Evolutionary conservation across 1,284 basidiomycete species (phyloP).

Genomic region (Irpex sp.): DNA sequence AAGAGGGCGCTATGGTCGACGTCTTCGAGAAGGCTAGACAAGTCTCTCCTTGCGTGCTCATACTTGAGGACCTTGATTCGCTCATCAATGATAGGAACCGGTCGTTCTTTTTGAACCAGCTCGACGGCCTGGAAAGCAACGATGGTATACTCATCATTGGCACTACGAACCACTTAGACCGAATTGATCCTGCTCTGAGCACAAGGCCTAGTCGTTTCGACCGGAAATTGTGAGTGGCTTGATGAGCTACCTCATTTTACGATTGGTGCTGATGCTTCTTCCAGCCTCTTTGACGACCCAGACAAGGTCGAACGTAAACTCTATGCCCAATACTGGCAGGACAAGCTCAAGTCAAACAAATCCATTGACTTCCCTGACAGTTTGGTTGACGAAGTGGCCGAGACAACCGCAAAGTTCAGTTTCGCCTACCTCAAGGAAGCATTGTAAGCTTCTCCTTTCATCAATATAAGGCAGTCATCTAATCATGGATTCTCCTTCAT

Average conservation of each 20-base stretch:
- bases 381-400: conserved; percentile 57
- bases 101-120: conserved; percentile 83
- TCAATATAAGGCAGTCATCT: neutral
- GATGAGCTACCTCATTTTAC: neutral
- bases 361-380: conserved; percentile 62
- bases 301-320: conserved; percentile 55
- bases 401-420: conserved; percentile 62
- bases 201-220: conserved; percentile 80
- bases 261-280: neutral
- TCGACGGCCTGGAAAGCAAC: conserved; percentile 73
- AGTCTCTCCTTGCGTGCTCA: conserved; percentile 67
- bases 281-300: conserved; percentile 64
- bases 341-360: conserved; percentile 60
- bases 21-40: conserved; percentile 68
- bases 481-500: neutral
- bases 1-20: conserved; percentile 60
- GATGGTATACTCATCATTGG: conserved; percentile 76
- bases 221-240: conserved; percentile 67
- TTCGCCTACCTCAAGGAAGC: conserved; percentile 84
- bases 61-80: conserved; percentile 81
- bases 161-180: conserved; percentile 82
- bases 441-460: conserved; percentile 51
- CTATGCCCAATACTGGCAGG: conserved; percentile 76
- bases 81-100: conserved; percentile 74
- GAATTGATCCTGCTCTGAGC: conserved; percentile 71